phyloP scores from a whole-genome alignment of 2,329 filamentous ascomycete species.

The Chaetothyriales sp. region DNA sequence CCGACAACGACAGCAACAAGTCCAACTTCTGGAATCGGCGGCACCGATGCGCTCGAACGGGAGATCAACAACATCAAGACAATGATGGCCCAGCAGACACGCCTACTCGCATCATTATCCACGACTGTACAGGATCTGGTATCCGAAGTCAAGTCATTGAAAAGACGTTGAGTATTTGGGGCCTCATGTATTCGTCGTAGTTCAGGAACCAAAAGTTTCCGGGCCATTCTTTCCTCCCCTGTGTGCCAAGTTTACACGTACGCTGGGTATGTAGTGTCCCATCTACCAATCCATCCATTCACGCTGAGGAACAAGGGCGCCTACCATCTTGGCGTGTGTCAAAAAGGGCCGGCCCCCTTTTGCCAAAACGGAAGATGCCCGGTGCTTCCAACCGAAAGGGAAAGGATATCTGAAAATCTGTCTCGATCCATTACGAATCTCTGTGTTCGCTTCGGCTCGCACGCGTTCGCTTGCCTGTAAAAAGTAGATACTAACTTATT shows the following conservation, averaged over 20 bases:
- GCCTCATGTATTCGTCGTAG: neutral
- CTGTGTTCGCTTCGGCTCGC: too few relatives aligned
- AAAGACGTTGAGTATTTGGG: constrained; percentile 3
- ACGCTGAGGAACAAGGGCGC: too few relatives aligned
- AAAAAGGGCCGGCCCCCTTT: too few relatives aligned
- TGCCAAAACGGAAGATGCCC: too few relatives aligned
- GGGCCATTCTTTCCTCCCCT: neutral
- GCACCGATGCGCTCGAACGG: constrained; percentile 10
- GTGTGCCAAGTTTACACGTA: neutral
- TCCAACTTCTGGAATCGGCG: constrained; percentile 1
- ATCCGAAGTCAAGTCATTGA: constrained; percentile 15
- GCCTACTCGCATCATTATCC: constrained; percentile 15
- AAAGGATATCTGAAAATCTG: too few relatives aligned
- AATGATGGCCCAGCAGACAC: constrained; percentile 18
- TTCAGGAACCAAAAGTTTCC: neutral
- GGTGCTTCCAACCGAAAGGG: too few relatives aligned
- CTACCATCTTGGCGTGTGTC: too few relatives aligned
- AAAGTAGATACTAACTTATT: too few relatives aligned
- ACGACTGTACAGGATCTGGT: constrained; percentile 17
- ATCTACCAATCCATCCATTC: neutral
- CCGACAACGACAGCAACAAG: neutral
- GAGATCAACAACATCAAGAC: constrained; percentile 19
- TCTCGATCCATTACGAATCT: too few relatives aligned
- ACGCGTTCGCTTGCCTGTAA: too few relatives aligned
- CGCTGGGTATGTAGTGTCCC: neutral